Base-by-base conservation (phyloP, 768 basidiomycete genomes). In the Tephrocybe sp. region DNA sequence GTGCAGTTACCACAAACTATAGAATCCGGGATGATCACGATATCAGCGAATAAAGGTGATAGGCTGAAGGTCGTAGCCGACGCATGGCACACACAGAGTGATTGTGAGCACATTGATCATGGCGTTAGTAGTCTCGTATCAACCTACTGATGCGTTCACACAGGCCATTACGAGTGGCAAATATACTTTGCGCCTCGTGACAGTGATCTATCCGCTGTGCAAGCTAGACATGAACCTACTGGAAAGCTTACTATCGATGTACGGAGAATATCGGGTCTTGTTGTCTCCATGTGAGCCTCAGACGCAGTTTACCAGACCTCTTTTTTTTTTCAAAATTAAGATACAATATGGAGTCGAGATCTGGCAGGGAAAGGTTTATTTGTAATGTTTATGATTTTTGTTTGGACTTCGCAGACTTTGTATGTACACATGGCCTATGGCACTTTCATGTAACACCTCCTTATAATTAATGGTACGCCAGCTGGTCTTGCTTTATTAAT, bases 141-240 rank as follows among this genome's bases (percentile, higher is more conserved):
- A 20, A 39, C 19, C 31, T 48, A 57, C 43, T 30, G 34, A 13
- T 51, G 5, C 32, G 33, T 47, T 20, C 11, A 31, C 47, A 13
- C 50, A 84, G 82, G 77, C 56, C 82, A 83, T 58, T 83, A 78
- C 54, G 82, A 83, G 55, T 84, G 82, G 82, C 72, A 78, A 51
- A 76, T 83, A 55, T 67, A 64, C 14, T 84, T 84, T 53, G 60
- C 78, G 30, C 73, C 77, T 9, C 66, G 71, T 9, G 82, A 84
- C 52, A 73, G 79, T 47, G 78, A 84, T 61, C 76, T 83, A 75
- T 57, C 70, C 6, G 68, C 71, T 11, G 73, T 80, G 22, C 75
- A 77, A 26, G 82, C 80, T 7, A 74, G 69, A 39, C 75, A 82
- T 42, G 75, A 72, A 40, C 63, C 65, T 5, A 68, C 71, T 26